Evolutionary conservation across 148 eudicot genomes (phyloP).

Genomic region (Selenicereus undatus): DNA sequence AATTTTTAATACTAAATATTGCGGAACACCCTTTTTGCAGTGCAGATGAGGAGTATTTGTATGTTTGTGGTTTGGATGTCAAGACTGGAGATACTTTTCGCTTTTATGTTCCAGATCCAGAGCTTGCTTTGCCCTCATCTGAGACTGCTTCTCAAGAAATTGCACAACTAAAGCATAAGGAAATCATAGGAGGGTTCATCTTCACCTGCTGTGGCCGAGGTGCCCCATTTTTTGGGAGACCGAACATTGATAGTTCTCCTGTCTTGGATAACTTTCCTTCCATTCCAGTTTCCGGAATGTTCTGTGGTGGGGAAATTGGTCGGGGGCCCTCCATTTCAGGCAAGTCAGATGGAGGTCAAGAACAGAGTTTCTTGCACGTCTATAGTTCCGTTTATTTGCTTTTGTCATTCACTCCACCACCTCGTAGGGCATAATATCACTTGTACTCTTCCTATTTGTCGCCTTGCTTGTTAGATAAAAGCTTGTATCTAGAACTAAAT

Average conservation of each 20-base stretch:
- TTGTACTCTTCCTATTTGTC: background rate
- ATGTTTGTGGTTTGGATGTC: conserved; percentile 53
- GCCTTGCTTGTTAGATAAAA: background rate
- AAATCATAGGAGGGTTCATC: conserved; percentile 68
- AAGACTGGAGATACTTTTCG: conserved; percentile 79
- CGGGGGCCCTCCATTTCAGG: conserved; percentile 48
- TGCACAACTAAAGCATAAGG: conserved; percentile 36
- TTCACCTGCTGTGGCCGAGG: conserved; percentile 89
- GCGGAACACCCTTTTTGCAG: conserved; percentile 38
- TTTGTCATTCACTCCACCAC: conserved; percentile 55
- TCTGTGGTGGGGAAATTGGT: conserved; percentile 68
- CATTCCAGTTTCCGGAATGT: conserved; percentile 59
- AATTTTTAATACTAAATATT: background rate
- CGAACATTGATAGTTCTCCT: conserved; percentile 66
- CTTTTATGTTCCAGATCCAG: conserved; percentile 45
- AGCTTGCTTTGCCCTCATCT: conserved; percentile 41
- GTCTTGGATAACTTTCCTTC: conserved; percentile 71
- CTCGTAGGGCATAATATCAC: conserved; percentile 11
- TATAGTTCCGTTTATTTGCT: conserved; percentile 64
- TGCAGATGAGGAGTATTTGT: conserved; percentile 69
- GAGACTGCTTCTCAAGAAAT: conserved; percentile 44
- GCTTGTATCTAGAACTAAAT: background rate
- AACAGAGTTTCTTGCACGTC: conserved; percentile 43
- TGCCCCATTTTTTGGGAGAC: conserved; percentile 43
- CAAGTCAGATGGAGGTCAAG: conserved; percentile 24